phyloP scores from a whole-genome alignment of 78 protist genomes.

The Pigoraptor vietnamica region DNA sequence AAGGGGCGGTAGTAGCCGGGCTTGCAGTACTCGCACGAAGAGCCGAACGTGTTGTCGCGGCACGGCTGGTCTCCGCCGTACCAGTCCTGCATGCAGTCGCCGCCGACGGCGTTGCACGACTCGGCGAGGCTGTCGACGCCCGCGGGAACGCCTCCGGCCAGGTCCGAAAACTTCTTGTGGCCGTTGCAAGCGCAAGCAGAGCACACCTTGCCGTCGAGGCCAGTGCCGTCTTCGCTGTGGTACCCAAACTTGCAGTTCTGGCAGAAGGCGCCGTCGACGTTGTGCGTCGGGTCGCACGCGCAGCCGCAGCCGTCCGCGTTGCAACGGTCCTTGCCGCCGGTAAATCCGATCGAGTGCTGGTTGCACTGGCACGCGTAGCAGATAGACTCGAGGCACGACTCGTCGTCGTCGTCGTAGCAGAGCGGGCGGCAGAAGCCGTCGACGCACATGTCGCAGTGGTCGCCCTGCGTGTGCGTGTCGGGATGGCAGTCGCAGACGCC shows the following conservation, averaged over 20 bases:
- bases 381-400: background rate
- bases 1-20: conserved; percentile 2
- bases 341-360: background rate
- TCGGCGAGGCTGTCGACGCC: background rate
- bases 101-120: background rate
- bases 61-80: background rate
- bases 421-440: background rate
- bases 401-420: background rate
- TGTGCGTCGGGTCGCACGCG: background rate
- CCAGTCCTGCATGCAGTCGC: background rate
- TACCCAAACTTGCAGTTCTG: conserved; percentile 1
- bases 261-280: background rate
- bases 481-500: conserved; percentile 5
- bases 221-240: background rate
- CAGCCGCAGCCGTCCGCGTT: background rate
- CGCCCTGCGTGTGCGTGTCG: background rate
- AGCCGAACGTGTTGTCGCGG: background rate
- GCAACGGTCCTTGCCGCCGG: too few relatives aligned
- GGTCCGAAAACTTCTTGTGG: background rate
- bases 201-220: background rate
- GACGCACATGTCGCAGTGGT: background rate
- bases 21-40: background rate
- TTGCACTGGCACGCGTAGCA: background rate
- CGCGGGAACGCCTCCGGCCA: background rate
- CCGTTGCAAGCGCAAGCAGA: background rate